Conservation (phyloP, 2,329 filamentous ascomycete genomes). For the Colletotrichum magnum region DNA sequence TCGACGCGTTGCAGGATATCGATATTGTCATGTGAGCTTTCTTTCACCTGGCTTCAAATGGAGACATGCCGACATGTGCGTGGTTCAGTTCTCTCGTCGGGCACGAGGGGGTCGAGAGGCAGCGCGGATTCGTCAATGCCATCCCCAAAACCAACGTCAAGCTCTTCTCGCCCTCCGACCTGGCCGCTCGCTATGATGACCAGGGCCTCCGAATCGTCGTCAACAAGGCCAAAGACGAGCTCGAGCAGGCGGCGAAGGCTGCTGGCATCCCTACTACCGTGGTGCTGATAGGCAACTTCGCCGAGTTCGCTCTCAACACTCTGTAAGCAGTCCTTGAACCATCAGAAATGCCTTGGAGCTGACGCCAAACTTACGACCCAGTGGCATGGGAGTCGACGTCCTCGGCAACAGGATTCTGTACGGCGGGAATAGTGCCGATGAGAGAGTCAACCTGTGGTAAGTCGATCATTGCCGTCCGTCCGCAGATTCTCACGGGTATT, state of each 20-base stretch:
- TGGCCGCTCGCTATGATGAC: slow-evolving; percentile 44
- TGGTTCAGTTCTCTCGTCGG: slow-evolving; percentile 40
- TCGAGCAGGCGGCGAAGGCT: slow-evolving; percentile 43
- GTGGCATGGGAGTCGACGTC: slow-evolving; percentile 21
- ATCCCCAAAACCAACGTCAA: slow-evolving; percentile 47
- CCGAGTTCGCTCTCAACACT: slow-evolving; percentile 45
- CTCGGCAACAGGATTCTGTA: slow-evolving; percentile 14
- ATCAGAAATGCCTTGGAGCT: too few species aligned
- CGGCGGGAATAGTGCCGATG: slow-evolving; percentile 4
- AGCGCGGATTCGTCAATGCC: slow-evolving; percentile 46
- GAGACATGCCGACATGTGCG: not conserved
- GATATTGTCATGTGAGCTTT: slow-evolving; percentile 32
- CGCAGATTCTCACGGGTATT: not conserved
- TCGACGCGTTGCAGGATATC: slow-evolving; percentile 16
- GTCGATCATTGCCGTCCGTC: not conserved
- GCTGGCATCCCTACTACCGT: slow-evolving; percentile 45
- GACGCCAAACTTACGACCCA: too few species aligned
- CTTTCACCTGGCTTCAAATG: rapidly evolving
- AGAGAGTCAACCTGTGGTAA: slow-evolving; percentile 23
- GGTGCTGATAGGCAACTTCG: slow-evolving; percentile 45
- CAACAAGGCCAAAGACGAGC: slow-evolving; percentile 44
- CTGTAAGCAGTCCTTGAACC: slow-evolving; percentile 10
- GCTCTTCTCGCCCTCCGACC: slow-evolving; percentile 48
- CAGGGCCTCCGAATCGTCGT: slow-evolving; percentile 42
- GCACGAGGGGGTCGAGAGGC: slow-evolving; percentile 43